phyloP scores from a whole-genome alignment of 202 grass and related monocot genomes.

The Saccharum hybrid region DNA sequence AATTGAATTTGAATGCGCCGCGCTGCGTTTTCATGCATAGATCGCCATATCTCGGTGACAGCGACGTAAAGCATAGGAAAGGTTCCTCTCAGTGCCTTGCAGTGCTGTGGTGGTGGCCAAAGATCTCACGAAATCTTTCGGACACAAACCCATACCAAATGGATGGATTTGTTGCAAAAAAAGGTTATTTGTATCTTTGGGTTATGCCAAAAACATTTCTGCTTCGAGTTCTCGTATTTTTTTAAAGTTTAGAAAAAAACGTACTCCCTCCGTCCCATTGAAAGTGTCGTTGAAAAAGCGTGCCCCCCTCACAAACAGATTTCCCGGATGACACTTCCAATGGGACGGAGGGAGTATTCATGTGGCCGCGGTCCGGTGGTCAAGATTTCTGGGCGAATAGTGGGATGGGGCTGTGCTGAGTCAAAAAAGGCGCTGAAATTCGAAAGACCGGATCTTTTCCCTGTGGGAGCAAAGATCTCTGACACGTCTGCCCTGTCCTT shows the following conservation, averaged over 20 bases:
- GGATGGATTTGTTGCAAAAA: conserved; percentile 40
- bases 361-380: conserved; percentile 43
- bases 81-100: conserved; percentile 38
- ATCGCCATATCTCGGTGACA: conserved; percentile 59
- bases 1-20: conserved; percentile 50
- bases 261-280: too few species aligned
- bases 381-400: conserved; percentile 8
- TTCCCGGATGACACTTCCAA: too few species aligned
- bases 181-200: not conserved
- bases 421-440: conserved; percentile 53
- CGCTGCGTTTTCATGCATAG: conserved; percentile 61
- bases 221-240: not conserved
- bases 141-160: conserved; percentile 1
- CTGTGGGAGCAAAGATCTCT: conserved; percentile 67
- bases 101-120: conserved; percentile 46
- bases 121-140: conserved; percentile 63
- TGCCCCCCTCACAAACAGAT: too few species aligned
- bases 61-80: conserved; percentile 45
- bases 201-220: not conserved
- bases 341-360: too few species aligned
- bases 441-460: conserved; percentile 52
- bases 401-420: conserved; percentile 27
- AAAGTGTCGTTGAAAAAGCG: too few species aligned
- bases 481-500: conserved; percentile 58
- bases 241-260: too few species aligned